Percentiles rank a stretch among this genome's conserved stretches.
Evolutionary conservation across 768 basidiomycete genomes (phyloP).

Genomic region (Boletus pseudo-olivaceus): DNA sequence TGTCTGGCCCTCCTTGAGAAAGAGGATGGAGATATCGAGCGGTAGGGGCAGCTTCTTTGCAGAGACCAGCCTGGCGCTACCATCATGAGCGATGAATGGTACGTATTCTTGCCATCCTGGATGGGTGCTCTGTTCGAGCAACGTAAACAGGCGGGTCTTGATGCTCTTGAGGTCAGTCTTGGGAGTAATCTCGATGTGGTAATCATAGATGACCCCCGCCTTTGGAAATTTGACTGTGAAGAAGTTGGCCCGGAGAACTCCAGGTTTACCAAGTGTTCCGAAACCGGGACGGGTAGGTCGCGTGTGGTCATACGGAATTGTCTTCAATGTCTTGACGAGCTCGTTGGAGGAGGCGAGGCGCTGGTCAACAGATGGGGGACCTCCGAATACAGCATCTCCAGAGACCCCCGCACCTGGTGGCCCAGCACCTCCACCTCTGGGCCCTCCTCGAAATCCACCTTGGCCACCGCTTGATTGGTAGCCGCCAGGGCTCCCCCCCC

Average conservation of each 20-base stretch:
- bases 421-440: conserved; percentile 25
- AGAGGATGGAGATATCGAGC: conserved; percentile 32
- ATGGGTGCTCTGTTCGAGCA: conserved; percentile 39
- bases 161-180: conserved; percentile 35
- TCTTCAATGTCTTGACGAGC: conserved; percentile 29
- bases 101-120: conserved; percentile 37
- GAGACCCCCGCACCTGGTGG: conserved; percentile 25
- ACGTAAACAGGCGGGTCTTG: conserved; percentile 37
- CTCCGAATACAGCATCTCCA: conserved; percentile 29
- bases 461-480: conserved; percentile 1
- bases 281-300: conserved; percentile 48
- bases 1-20: conserved; percentile 39
- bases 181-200: conserved; percentile 39
- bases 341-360: conserved; percentile 28
- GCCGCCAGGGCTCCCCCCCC: conserved; percentile 8
- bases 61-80: conserved; percentile 41
- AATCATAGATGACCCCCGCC: conserved; percentile 39
- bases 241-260: conserved; percentile 48
- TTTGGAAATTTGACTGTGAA: conserved; percentile 44
- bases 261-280: conserved; percentile 37
- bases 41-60: conserved; percentile 36
- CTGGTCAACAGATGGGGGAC: conserved; percentile 32
- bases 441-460: conserved; percentile 11
- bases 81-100: conserved; percentile 39
- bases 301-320: conserved; percentile 29